phyloP scores from a whole-genome alignment of 2,329 filamentous ascomycete species.

The Xylariaceae sp. region DNA sequence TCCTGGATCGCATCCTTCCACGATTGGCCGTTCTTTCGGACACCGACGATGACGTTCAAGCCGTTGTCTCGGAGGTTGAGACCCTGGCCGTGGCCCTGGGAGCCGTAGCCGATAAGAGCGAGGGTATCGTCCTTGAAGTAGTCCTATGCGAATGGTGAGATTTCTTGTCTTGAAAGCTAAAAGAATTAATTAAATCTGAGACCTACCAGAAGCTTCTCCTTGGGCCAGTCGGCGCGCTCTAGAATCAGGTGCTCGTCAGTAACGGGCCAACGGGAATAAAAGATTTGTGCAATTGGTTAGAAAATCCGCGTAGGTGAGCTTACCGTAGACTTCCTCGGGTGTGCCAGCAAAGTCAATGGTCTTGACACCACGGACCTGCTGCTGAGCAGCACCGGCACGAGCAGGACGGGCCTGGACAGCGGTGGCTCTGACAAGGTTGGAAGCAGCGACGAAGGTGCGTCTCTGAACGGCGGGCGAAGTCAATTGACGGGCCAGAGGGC shows the following conservation, averaged over 20 bases:
- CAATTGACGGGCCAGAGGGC: slow-evolving; percentile 59
- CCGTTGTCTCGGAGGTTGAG: slow-evolving; percentile 99
- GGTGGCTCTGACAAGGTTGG: slow-evolving; percentile 50
- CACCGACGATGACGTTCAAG: slow-evolving; percentile 97
- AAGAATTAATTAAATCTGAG: too few relatives aligned
- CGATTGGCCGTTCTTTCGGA: slow-evolving; percentile 95
- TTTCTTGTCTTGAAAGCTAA: background rate
- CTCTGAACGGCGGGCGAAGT: slow-evolving; percentile 54
- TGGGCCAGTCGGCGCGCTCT: slow-evolving; percentile 98
- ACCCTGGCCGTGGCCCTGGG: slow-evolving; percentile 97
- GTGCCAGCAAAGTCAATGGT: slow-evolving; percentile 96
- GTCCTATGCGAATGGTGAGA: slow-evolving; percentile 52
- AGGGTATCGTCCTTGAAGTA: slow-evolving; percentile 99
- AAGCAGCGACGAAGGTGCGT: slow-evolving; percentile 57
- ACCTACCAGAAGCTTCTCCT: slow-evolving; percentile 93
- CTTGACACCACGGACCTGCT: slow-evolving; percentile 85
- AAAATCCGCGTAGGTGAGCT: slow-evolving; percentile 26
- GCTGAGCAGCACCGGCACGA: slow-evolving; percentile 41
- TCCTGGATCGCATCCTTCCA: slow-evolving; percentile 98
- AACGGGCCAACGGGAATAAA: slow-evolving; percentile 1
- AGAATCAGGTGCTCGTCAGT: slow-evolving; percentile 27
- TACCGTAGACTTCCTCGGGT: slow-evolving; percentile 93
- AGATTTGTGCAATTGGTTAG: too few relatives aligned
- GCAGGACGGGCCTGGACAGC: slow-evolving; percentile 44
- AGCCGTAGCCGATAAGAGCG: slow-evolving; percentile 96